Evolutionary conservation across 345 rosid genomes (phyloP).

Genomic region (Linum tenue): DNA sequence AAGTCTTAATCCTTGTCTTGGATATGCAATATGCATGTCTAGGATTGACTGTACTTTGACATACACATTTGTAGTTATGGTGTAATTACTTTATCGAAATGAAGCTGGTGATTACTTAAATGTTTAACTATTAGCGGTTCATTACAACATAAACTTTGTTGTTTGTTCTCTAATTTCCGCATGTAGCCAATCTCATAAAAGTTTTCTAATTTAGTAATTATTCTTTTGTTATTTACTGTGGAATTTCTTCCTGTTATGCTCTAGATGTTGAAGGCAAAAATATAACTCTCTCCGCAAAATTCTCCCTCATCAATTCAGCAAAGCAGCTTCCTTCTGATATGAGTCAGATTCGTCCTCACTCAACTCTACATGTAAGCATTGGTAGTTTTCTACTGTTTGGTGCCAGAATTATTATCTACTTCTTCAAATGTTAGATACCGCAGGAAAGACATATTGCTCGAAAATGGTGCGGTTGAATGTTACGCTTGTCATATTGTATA

Average conservation of each 20-base stretch:
- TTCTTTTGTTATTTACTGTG: constrained; percentile 2
- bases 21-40: too few species aligned
- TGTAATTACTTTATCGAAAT: too few species aligned
- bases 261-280: constrained; percentile 68
- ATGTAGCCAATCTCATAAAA: background rate
- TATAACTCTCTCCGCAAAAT: constrained; percentile 74
- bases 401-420: background rate
- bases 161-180: background rate
- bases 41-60: too few species aligned
- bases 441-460: background rate
- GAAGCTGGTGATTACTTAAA: background rate
- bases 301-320: constrained; percentile 54
- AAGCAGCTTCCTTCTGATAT: constrained; percentile 67
- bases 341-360: constrained; percentile 46
- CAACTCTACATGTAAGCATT: constrained; percentile 62
- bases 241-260: background rate
- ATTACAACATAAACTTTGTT: background rate
- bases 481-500: background rate
- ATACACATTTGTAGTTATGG: too few species aligned
- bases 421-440: background rate
- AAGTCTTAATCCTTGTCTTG: too few species aligned
- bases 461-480: background rate
- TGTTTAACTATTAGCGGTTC: background rate
- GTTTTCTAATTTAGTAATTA: background rate
- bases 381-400: background rate